A percentile compares a stretch with the other conserved stretches of the same genome.
These are phyloP conservation scores for Tolypocladium ovalisporum DNA, from an alignment of 2,329 filamentous ascomycete species.

Conservation along the genomic window DNA sequence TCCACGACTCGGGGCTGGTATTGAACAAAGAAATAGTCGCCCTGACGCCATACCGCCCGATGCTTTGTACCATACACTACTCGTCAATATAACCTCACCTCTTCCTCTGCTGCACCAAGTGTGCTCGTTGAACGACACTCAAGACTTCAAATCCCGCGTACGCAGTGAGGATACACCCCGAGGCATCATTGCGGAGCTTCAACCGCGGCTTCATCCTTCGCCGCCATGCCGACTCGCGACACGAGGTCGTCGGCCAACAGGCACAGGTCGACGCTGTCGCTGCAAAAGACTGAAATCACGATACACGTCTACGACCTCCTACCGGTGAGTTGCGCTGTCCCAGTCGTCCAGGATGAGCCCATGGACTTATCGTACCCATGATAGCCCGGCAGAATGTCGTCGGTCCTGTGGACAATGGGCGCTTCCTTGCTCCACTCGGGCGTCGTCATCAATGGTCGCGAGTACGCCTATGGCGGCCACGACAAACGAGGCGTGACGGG, in stretches of 20 bases:
- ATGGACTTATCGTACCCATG: not conserved
- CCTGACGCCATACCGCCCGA: too few species aligned
- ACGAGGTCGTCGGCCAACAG: constrained; percentile 15
- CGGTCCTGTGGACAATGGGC: constrained; percentile 66
- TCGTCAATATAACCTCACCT: not conserved
- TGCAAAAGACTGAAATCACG: constrained; percentile 61
- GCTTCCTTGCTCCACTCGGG: constrained; percentile 72
- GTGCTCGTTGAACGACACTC: not conserved
- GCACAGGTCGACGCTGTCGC: constrained; percentile 56
- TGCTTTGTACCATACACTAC: not conserved
- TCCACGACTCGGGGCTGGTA: not conserved
- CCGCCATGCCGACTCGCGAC: constrained; percentile 16
- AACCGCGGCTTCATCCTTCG: not conserved
- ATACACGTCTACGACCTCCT: constrained; percentile 74
- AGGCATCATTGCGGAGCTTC: not conserved
- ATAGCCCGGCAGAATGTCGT: constrained; percentile 64
- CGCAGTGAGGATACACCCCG: not conserved
- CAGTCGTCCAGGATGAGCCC: constrained; percentile 3
- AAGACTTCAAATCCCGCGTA: not conserved
- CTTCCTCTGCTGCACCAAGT: not conserved
- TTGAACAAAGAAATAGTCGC: not conserved
- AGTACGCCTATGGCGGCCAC: constrained; percentile 82
- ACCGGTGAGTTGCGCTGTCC: constrained; percentile 37
- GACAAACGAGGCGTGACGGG: constrained; percentile 59
- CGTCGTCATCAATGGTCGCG: constrained; percentile 66